Evolutionary conservation across 2,329 filamentous ascomycete species (phyloP), one percentile per base, ranked within the genome.

Genomic region (Knufia fluminis): DNA sequence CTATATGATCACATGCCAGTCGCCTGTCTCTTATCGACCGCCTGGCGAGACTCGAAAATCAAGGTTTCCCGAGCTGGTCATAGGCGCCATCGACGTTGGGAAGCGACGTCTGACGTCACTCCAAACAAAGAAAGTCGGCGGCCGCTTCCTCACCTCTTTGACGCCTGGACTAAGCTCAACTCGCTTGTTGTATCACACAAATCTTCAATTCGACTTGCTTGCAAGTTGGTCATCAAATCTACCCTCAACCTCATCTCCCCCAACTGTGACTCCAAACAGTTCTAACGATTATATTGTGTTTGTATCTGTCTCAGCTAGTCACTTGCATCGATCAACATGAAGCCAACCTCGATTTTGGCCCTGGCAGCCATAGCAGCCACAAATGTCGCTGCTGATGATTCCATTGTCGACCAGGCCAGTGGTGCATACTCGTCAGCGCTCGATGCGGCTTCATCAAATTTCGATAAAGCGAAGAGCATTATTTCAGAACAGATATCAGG

Each of bases 401-500:
- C 70, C 2, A 57, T 71, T 28, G 64, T 60, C 4, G 57, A 56
- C 16, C 57, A 60, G 43, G 66, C 63, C 35, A 66, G 60, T 47
- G 63, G 62, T 4, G 78, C 76, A 6, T 89, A 87, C 64, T 77
- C 75, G 7, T 75, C 76, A 20, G 85, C 85, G 17, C 66, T 85
- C 8, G 77, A 76, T 38, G 71, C 75, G 35, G 86, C 85, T 3
- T 78, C 79, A n/a, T 73, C 79, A 35, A 80, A 83, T 48, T 86
- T 86, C 57, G 75, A 76, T 0, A 78, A 79, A 19, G 85, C 84
- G 8, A 78, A 81, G 59, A 83, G 83, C 1, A 72, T 79, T 22
- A 72, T 85, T 1, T 86, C 83, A 1, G 76, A 72, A 3, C 77
- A 86, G 59, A 75, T 87, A 33, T 80, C 78, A 23, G 84, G 83